These are phyloP conservation scores for Flaveria floridana DNA, from an alignment of 140 eudicot genomes.

Conservation along the genomic window DNA sequence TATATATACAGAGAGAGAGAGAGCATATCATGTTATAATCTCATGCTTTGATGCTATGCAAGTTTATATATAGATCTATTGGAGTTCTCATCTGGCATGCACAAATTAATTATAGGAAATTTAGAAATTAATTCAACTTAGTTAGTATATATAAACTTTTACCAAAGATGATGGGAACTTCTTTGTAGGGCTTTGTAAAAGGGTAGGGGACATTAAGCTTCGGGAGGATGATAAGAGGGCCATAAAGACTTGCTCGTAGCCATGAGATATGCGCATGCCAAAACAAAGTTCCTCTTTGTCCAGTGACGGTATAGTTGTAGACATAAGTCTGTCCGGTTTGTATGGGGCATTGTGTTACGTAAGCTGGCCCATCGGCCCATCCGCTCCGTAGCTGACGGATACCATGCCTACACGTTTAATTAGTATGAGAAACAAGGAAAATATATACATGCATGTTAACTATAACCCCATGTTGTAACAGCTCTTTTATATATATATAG, in stretches of 20 bases:
- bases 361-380: slow-evolving; percentile 83
- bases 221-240: slow-evolving; percentile 68
- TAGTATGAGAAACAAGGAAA: too few relatives aligned
- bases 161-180: slow-evolving; percentile 82
- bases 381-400: slow-evolving; percentile 62
- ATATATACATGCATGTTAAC: too few relatives aligned
- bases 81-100: not conserved
- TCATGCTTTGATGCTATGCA: too few relatives aligned
- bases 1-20: too few relatives aligned
- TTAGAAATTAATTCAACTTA: too few relatives aligned
- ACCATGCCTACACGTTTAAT: slow-evolving; percentile 52
- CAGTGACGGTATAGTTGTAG: slow-evolving; percentile 60
- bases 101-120: too few relatives aligned
- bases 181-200: slow-evolving; percentile 56
- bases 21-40: too few relatives aligned
- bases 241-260: slow-evolving; percentile 63
- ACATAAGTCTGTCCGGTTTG: slow-evolving; percentile 71
- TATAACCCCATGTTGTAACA: not conserved
- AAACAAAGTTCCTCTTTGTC: slow-evolving; percentile 74
- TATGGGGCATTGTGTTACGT: slow-evolving; percentile 69
- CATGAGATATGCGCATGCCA: slow-evolving; percentile 87
- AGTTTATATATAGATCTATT: not conserved
- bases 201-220: slow-evolving; percentile 61
- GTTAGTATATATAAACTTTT: not conserved
- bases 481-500: too few relatives aligned